phyloP scores from a whole-genome alignment of 2,329 filamentous ascomycete genomes.

The Monosporascus cannonballus region DNA sequence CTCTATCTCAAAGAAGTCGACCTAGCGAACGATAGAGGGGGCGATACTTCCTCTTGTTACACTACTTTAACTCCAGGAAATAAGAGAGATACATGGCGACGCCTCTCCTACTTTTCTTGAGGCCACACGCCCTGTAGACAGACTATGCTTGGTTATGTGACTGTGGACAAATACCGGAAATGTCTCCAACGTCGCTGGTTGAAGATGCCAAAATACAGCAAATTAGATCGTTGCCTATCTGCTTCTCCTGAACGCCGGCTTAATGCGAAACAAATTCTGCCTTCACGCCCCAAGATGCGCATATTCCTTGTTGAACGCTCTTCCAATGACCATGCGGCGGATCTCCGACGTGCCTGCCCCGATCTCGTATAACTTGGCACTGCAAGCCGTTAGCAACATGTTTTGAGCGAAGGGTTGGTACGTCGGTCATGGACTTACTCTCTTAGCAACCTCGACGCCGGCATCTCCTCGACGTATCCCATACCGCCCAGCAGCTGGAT shows the following conservation, averaged over 20 bases:
- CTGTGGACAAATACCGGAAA: no score
- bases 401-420: neutral
- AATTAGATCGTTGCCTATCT: neutral
- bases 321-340: conserved; percentile 86
- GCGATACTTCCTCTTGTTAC: no score
- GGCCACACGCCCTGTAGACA: no score
- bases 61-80: no score
- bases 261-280: conserved; percentile 9
- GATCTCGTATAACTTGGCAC: conserved; percentile 84
- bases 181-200: no score
- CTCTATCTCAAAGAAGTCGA: no score
- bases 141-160: no score
- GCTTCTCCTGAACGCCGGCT: conserved; percentile 9
- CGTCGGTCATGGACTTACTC: conserved; percentile 40
- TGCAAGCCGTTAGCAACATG: conserved; percentile 29
- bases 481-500: conserved; percentile 92
- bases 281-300: conserved; percentile 28
- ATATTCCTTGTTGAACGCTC: conserved; percentile 86
- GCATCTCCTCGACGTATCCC: conserved; percentile 94
- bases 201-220: neutral
- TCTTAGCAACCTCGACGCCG: conserved; percentile 76
- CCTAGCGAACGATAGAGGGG: no score
- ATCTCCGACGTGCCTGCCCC: conserved; percentile 95
- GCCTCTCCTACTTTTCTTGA: no score
- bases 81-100: no score